Evolutionary conservation across 495 filamentous ascomycete species (phyloP), one percentile per base, ranked within the genome.

Genomic region (Aspergillus funiculosus): DNA sequence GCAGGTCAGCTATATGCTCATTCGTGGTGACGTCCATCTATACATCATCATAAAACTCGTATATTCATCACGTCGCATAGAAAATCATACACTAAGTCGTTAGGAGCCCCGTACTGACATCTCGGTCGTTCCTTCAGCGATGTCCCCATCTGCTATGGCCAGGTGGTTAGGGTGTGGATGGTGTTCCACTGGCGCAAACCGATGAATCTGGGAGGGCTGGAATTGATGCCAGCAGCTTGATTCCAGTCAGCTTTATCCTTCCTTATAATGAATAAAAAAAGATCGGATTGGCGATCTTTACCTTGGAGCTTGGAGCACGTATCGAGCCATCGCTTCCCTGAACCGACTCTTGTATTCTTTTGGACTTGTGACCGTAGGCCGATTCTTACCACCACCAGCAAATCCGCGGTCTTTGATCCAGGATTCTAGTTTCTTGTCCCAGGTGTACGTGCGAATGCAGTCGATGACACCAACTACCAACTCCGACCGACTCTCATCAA

Each of bases 401-500:
- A 90, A 87, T 6, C 89, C 90, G 25, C 90, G 82, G 56, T 94
- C 86, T 65, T 99, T 99, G 69, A 97, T 95, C 92, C 92, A 99
- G 20, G 83, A 89, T 66, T 99, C 92, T 7, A 99, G 77, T 56
- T 94, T 95, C 73, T 99, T 99, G 67, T 99, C 92, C 92, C 94
- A 99, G 9, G 92, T 99, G 59, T 95, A 99, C 0, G 92, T 99
- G 28, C 92, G 81, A 51, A 99, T 97, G 62, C 89, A 96, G 58
- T 99, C 92, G 53, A 99, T 97, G 53, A 99, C 95, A 3, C 92
- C 92, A 11, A 99, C 90, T 5, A 95, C 84, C 26, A 99, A 75
- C 69, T 99, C 92, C 49, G 87, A 87, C 30, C 81, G 75, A 28
- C 72, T 73, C 56, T 98, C 94, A 56, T 97, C 90, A 34, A 99